Conservation (phyloP, 345 rosid species). For the Arabidopsis arenosa region DNA sequence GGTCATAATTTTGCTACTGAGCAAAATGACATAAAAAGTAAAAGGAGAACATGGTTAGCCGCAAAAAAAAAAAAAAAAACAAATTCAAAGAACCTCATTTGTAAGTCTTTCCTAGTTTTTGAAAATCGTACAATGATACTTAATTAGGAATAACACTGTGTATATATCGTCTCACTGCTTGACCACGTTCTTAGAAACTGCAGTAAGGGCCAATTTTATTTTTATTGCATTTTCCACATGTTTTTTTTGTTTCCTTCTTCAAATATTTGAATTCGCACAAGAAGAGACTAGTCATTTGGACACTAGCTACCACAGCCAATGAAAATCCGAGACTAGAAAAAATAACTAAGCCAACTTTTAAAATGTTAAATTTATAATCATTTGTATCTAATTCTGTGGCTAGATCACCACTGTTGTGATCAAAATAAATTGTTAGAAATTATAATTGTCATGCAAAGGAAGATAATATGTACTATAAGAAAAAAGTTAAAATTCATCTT, state of each 20-base stretch:
- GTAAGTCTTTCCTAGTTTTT: too few species aligned
- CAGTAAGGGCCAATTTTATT: not conserved
- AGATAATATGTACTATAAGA: too few species aligned
- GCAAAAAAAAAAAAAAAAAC: not conserved
- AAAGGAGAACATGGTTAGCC: not conserved
- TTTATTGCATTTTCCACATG: conserved; percentile 3
- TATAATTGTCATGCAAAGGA: too few species aligned
- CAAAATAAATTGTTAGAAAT: too few species aligned
- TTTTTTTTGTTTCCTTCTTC: not conserved
- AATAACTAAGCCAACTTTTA: too few species aligned
- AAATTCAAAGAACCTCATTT: too few species aligned
- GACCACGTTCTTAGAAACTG: not conserved
- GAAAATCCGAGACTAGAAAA: too few species aligned
- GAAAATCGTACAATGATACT: not conserved
- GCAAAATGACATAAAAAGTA: not conserved
- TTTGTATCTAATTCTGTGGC: too few species aligned
- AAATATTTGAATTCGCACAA: not conserved
- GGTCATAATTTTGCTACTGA: not conserved
- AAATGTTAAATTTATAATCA: too few species aligned
- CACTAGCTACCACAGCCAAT: too few species aligned
- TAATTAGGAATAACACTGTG: not conserved
- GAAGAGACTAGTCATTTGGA: not conserved
- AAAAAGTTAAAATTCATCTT: too few species aligned
- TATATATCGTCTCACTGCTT: not conserved
- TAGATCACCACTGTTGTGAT: too few species aligned